A percentile compares a stretch with the other conserved stretches of the same genome.
These are phyloP conservation scores for Guyanaporus albipodus DNA, from an alignment of 768 basidiomycete genomes.

Conservation along the genomic window DNA sequence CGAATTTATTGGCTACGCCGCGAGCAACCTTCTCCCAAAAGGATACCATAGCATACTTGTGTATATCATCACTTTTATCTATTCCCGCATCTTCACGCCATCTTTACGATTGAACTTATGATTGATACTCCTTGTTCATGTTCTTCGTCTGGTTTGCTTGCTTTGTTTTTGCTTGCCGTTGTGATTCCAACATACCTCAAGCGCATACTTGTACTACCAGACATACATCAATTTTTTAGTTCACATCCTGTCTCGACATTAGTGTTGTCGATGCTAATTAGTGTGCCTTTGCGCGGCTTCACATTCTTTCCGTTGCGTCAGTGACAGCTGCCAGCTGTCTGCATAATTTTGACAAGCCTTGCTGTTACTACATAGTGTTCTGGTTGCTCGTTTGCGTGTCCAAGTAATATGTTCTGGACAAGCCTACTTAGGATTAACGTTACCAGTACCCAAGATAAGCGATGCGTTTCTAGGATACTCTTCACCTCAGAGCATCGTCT, in stretches of 20 bases:
- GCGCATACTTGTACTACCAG: constrained; percentile 32
- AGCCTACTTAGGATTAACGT: too few relatives aligned
- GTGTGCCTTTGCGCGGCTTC: constrained; percentile 8
- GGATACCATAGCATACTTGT: constrained; percentile 33
- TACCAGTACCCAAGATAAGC: too few relatives aligned
- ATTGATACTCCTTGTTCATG: constrained; percentile 19
- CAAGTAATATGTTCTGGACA: too few relatives aligned
- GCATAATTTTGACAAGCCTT: not conserved
- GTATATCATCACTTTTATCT: constrained; percentile 32
- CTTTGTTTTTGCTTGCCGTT: constrained; percentile 27
- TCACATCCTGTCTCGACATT: constrained; percentile 14
- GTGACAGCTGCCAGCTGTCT: not conserved
- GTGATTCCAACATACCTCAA: constrained; percentile 25
- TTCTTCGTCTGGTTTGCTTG: constrained; percentile 25
- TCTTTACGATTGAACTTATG: constrained; percentile 27
- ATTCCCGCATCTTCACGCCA: constrained; percentile 29
- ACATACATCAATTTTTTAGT: constrained; percentile 31
- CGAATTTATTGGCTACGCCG: not conserved
- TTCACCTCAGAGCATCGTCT: too few relatives aligned
- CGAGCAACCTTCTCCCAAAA: constrained; percentile 13
- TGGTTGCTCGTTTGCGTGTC: not conserved
- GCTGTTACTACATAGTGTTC: not conserved
- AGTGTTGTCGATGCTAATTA: constrained; percentile 5
- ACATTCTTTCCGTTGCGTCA: not conserved
- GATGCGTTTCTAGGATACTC: too few relatives aligned